phyloP scores from a whole-genome alignment of 352 stramenopile species.

The Phytophthora agathidicida region DNA sequence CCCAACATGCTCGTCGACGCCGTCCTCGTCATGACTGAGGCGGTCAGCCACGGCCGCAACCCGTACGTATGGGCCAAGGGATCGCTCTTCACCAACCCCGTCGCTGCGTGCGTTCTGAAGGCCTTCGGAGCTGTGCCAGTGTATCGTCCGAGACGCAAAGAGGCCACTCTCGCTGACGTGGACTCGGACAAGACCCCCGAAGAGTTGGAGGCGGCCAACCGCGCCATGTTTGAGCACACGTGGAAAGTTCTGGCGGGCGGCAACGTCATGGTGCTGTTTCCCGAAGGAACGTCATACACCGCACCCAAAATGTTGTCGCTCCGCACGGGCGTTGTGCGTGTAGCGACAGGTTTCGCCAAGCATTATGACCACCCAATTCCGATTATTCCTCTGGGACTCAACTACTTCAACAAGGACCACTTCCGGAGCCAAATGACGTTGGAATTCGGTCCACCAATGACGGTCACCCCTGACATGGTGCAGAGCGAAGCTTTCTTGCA shows the following conservation, averaged over 20 bases:
- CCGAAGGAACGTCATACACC: slow-evolving; percentile 83
- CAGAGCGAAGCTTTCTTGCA: slow-evolving; percentile 46
- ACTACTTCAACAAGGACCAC: slow-evolving; percentile 87
- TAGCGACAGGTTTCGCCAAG: slow-evolving; percentile 74
- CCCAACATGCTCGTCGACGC: slow-evolving; percentile 85
- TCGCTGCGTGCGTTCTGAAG: slow-evolving; percentile 48
- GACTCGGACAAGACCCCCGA: slow-evolving; percentile 71
- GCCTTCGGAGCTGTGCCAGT: slow-evolving; percentile 68
- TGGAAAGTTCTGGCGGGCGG: slow-evolving; percentile 61
- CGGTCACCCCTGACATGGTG: slow-evolving; percentile 53
- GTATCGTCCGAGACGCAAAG: slow-evolving; percentile 59
- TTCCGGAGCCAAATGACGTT: slow-evolving; percentile 77
- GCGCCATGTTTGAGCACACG: slow-evolving; percentile 79
- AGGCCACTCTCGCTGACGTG: slow-evolving; percentile 54
- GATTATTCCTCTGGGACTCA: slow-evolving; percentile 74
- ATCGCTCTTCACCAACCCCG: slow-evolving; percentile 70
- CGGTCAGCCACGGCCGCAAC: slow-evolving; percentile 49
- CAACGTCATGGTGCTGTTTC: slow-evolving; percentile 83
- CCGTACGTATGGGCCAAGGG: slow-evolving; percentile 81
- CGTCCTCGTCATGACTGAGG: slow-evolving; percentile 81
- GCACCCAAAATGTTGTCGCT: slow-evolving; percentile 79
- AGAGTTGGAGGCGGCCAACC: slow-evolving; percentile 64
- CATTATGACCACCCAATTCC: slow-evolving; percentile 72
- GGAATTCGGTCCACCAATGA: slow-evolving; percentile 71
- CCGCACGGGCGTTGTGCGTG: slow-evolving; percentile 74